Base-by-base conservation (phyloP, 345 rosid genomes). In the Euphorbia lathyris region DNA sequence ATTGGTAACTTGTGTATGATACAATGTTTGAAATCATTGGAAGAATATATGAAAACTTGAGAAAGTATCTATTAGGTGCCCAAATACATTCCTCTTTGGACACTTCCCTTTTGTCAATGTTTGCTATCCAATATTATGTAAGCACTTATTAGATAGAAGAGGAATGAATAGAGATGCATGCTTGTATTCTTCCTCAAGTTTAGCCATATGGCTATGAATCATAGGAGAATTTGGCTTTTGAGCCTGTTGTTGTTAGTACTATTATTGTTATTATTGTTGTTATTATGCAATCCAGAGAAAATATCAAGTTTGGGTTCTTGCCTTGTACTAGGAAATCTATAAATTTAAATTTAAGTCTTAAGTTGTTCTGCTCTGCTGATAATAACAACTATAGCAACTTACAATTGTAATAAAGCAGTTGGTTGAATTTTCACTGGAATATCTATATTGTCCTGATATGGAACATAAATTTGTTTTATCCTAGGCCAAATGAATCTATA, bases 401-500 rank as follows among this genome's bases (percentile, higher is more conserved):
- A 22, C 3, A 34, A 34, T 10, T 48, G 60, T 32, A 23, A 20
- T 14, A 17, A 62, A 25, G 29, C 57, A 40, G 40, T 29, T 30
- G 53, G 63, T 65, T 72, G 43, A 43, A 43, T 43, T 7, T 26
- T 55, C 42, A 14, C 58, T 43, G 9, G 27, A 52, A 13, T 4
- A 7, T 25, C 14, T 26, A 23, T 36, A 7, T 64, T 20, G 4
- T 60, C 50, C 68, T 73, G 45, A 75, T 25, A 26, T 74, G 48
- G 58, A 67, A 16, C 51, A 69, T 73, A 58, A 56, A 59, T 53
- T 56, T 55, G 32, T 58, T 59, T 71, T 12, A 53, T 61, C 48
- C 61, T 69, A 91, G 97, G 83, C 88, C 93, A 70, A 69, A 68
- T 55, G 78, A 75, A 70, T 59, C 84, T 23, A 20, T 88, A 65